Evolutionary conservation across 345 rosid species (phyloP).

Genomic region (Ailanthus altissimus): DNA sequence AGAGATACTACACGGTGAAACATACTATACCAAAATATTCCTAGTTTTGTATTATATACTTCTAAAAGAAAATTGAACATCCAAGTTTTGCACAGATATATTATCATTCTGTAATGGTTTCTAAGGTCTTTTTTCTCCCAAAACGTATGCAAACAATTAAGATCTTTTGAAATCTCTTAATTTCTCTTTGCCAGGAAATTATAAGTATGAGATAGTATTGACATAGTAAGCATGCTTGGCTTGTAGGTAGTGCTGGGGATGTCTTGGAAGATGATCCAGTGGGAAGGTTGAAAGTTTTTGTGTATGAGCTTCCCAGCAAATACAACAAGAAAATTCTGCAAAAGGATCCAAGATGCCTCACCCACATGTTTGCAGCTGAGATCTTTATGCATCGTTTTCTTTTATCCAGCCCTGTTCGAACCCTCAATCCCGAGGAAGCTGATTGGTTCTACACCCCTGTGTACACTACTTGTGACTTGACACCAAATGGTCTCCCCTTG

Average conservation of each 20-base stretch:
- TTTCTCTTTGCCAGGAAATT: not conserved
- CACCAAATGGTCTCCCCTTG: conserved; percentile 93
- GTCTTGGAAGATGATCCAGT: conserved; percentile 96
- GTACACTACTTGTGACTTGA: conserved; percentile 95
- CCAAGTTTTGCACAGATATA: not conserved
- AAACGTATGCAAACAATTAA: not conserved
- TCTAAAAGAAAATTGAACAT: not conserved
- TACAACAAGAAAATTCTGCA: conserved; percentile 95
- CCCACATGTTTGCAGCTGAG: conserved; percentile 99
- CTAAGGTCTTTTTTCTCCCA: not conserved
- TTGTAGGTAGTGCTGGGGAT: conserved; percentile 97
- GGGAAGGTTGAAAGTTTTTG: conserved; percentile 90
- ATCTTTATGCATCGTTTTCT: conserved; percentile 96
- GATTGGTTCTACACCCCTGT: conserved; percentile 99
- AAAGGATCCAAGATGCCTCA: conserved; percentile 90
- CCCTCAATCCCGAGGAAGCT: conserved; percentile 92
- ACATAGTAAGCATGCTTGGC: conserved; percentile 10
- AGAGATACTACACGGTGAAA: not conserved
- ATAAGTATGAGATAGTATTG: conserved; percentile 11
- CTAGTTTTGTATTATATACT: not conserved
- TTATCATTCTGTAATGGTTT: not conserved
- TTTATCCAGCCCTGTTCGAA: conserved; percentile 88
- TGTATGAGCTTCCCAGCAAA: conserved; percentile 94
- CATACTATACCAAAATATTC: not conserved
- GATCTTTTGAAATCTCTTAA: not conserved